These are phyloP conservation scores for Nicotiana obtusifolia DNA, from an alignment of 257 asterid species.

Conservation along the genomic window DNA sequence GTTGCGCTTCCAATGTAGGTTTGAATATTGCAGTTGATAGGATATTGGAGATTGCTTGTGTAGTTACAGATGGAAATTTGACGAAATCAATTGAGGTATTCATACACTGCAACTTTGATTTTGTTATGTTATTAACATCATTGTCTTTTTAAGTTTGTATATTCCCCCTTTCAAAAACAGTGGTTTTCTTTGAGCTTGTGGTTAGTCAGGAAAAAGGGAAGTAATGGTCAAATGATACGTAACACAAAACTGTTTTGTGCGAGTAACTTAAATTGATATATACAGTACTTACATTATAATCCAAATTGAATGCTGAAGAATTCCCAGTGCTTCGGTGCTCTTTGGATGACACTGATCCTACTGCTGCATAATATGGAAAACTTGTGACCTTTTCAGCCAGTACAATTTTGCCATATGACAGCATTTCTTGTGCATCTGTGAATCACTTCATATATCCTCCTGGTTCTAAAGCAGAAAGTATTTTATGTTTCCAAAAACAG, in stretches of 20 bases:
- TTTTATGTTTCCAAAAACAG: conserved; percentile 23
- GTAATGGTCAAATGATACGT: background rate
- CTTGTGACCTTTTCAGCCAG: background rate
- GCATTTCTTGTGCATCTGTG: background rate
- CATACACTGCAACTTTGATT: background rate
- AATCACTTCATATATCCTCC: background rate
- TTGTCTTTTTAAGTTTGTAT: background rate
- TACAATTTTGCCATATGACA: background rate
- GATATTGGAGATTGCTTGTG: conserved; percentile 96
- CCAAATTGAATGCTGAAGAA: background rate
- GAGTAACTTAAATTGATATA: background rate
- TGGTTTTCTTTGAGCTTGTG: background rate
- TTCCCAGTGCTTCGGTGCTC: background rate
- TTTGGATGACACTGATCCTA: background rate
- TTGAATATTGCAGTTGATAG: conserved; percentile 71
- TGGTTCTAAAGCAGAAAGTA: background rate
- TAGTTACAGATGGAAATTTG: conserved; percentile 81
- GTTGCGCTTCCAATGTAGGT: conserved; percentile 42
- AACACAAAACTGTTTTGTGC: background rate
- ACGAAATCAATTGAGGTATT: conserved; percentile 71
- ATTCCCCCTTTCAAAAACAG: background rate
- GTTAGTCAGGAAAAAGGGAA: background rate
- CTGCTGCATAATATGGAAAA: background rate
- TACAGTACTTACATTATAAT: background rate
- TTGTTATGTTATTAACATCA: background rate